Conservation (phyloP, 116 monocot genomes). For the Thalassia testudinum region DNA sequence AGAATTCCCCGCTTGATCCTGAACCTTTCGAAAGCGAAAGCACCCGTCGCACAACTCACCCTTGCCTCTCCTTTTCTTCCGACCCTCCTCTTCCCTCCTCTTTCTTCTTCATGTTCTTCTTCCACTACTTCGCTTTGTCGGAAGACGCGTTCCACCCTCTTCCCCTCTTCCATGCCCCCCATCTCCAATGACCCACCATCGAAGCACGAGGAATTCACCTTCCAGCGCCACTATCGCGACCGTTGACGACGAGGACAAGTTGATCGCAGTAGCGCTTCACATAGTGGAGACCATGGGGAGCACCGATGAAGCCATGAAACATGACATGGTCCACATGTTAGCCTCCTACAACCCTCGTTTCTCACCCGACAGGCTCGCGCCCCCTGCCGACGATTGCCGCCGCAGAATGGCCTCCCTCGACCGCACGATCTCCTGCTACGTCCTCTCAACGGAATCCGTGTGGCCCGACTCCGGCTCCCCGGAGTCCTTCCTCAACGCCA, state of each 20-base stretch:
- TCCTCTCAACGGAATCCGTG: slow-evolving; percentile 35
- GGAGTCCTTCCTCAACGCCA: slow-evolving; percentile 44
- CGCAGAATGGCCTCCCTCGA: slow-evolving; percentile 33
- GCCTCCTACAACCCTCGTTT: slow-evolving; percentile 72
- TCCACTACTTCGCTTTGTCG: no score
- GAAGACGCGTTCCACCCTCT: no score
- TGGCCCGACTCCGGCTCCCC: slow-evolving; percentile 60
- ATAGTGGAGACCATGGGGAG: slow-evolving; percentile 68
- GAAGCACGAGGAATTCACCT: no score
- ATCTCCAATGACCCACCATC: no score
- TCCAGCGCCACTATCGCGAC: no score
- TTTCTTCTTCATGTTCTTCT: no score
- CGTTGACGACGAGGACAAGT: slow-evolving; percentile 54
- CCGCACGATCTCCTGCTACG: slow-evolving; percentile 40
- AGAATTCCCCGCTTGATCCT: no score
- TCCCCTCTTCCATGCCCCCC: no score
- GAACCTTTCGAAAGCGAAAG: no score
- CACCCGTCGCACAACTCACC: no score
- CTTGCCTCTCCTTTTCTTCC: no score
- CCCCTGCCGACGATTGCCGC: neutral
- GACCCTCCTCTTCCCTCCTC: no score
- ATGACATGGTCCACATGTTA: slow-evolving; percentile 75
- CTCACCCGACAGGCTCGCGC: slow-evolving; percentile 62
- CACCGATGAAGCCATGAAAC: slow-evolving; percentile 72
- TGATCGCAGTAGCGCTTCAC: slow-evolving; percentile 71